phyloP scores from a whole-genome alignment of 306 rosid genomes.

The Cicer pinnatifidum region DNA sequence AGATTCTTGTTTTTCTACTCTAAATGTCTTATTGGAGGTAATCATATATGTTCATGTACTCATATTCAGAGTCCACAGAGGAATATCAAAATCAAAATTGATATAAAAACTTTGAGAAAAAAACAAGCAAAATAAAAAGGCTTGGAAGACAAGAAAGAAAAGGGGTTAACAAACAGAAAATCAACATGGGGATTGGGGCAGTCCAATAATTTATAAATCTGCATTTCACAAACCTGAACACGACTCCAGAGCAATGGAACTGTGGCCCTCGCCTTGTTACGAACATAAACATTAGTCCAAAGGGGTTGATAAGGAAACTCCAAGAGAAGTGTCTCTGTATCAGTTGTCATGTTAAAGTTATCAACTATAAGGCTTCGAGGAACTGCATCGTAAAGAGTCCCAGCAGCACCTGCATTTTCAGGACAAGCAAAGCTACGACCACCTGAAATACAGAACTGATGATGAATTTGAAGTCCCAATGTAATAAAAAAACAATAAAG shows the following conservation, averaged over 20 bases:
- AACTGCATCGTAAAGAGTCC: conserved; percentile 95
- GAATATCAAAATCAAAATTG: conserved; percentile 2
- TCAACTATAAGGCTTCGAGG: conserved; percentile 85
- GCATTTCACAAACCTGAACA: conserved; percentile 81
- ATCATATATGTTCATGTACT: not conserved
- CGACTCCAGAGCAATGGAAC: conserved; percentile 99
- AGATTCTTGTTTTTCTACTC: conserved; percentile 2
- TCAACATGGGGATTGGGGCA: not conserved
- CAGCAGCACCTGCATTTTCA: conserved; percentile 94
- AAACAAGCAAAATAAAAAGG: not conserved
- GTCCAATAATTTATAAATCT: conserved; percentile 33
- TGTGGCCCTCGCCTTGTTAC: conserved; percentile 89
- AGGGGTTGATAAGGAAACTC: conserved; percentile 97
- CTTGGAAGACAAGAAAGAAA: conserved; percentile 13
- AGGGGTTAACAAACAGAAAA: conserved; percentile 16
- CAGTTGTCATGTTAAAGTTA: conserved; percentile 83
- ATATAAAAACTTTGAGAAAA: not conserved
- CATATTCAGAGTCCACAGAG: not conserved
- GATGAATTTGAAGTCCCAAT: conserved; percentile 31
- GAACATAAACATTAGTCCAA: conserved; percentile 90
- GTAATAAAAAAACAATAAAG: conserved; percentile 11
- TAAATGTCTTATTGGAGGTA: conserved; percentile 11
- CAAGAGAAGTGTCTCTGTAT: conserved; percentile 92
- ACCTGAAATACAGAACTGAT: conserved; percentile 61
- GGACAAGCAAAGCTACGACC: conserved; percentile 84